Base-by-base conservation (phyloP, 306 rosid genomes). In the Dalbergia cultrata region DNA sequence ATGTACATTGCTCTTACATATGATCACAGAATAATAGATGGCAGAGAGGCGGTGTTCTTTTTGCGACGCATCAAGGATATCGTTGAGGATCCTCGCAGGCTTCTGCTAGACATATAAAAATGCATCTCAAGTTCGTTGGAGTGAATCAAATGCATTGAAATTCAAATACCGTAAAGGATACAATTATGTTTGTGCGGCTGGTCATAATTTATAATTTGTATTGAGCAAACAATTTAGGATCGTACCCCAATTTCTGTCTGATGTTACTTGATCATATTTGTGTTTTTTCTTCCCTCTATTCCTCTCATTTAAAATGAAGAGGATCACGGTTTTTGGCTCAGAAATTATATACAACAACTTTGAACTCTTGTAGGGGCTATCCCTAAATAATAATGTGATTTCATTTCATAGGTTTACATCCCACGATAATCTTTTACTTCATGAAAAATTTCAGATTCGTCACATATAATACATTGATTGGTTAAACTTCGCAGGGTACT, bases 41-140 rank as follows among this genome's bases (percentile, higher is more conserved):
- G 96, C 71, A 93, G 96, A 89, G 97, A 93, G 96, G 97, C 97
- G 3, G 96, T 91, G 65, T 91, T 78, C 90, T 93, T 93, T 54
- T 83, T 93, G 85, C 88, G 92, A 66, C 93, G 94, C 70, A 88
- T 93, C 86, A 93, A 93, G 72, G 96, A 93, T 67, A 77, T 84
- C 0, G 92, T 89, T 21, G 96, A 93, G 85, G 97, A 93, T 77
- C 93, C 94, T 45, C 84, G 93, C 34, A 91, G 92, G 85, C 96
- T 89, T 83, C 90, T 93, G 76, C 96, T 93, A 26, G 92, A 88
- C 86, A 82, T 93, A 76, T 91, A 70, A 90, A 50, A 78, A 73
- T 26, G 26, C 77, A 67, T 53, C 80, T 54, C 54, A 12, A 49
- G 43, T 65, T 70, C 14, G 9, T 11, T 13, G 18, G 64, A 43